These are phyloP conservation scores for Porcisia deanei DNA, from an alignment of 208 protist genomes.

Conservation along the genomic window DNA sequence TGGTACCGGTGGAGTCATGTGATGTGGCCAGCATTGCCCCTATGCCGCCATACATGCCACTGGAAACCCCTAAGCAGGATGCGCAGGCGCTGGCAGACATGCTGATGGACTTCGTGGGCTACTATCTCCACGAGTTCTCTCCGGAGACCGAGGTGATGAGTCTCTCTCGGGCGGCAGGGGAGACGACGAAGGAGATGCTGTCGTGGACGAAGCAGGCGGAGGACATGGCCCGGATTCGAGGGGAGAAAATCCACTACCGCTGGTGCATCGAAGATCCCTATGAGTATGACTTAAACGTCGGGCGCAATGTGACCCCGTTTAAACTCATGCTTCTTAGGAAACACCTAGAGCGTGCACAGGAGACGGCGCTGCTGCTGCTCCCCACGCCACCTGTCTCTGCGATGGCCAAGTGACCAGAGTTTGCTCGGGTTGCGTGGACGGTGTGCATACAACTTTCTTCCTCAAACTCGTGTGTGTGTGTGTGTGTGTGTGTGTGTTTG, in stretches of 20 bases:
- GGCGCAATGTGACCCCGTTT: conserved; percentile 84
- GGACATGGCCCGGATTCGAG: conserved; percentile 70
- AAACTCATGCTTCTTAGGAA: conserved; percentile 79
- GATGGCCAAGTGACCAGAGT: not conserved
- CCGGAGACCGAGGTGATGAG: conserved; percentile 64
- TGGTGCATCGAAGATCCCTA: conserved; percentile 93
- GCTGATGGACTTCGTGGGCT: conserved; percentile 75
- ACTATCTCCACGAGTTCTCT: conserved; percentile 81
- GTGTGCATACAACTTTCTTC: too few species aligned
- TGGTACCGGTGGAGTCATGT: conserved; percentile 53
- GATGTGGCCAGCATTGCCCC: conserved; percentile 48
- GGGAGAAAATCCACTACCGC: conserved; percentile 81
- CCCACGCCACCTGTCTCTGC: not conserved
- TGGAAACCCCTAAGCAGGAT: conserved; percentile 19
- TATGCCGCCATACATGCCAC: conserved; percentile 30
- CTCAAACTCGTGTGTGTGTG: not conserved
- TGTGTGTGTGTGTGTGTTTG: not conserved
- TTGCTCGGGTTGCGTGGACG: not conserved
- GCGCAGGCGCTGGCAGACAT: conserved; percentile 57
- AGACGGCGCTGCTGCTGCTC: conserved; percentile 59
- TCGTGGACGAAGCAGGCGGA: conserved; percentile 83
- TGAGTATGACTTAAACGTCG: conserved; percentile 89
- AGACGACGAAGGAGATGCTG: conserved; percentile 64
- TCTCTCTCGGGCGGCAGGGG: conserved; percentile 45
- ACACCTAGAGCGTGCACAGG: conserved; percentile 62